These are phyloP conservation scores for Fusarium verrucosum DNA, from an alignment of 2,329 filamentous ascomycete species.

Conservation along the genomic window DNA sequence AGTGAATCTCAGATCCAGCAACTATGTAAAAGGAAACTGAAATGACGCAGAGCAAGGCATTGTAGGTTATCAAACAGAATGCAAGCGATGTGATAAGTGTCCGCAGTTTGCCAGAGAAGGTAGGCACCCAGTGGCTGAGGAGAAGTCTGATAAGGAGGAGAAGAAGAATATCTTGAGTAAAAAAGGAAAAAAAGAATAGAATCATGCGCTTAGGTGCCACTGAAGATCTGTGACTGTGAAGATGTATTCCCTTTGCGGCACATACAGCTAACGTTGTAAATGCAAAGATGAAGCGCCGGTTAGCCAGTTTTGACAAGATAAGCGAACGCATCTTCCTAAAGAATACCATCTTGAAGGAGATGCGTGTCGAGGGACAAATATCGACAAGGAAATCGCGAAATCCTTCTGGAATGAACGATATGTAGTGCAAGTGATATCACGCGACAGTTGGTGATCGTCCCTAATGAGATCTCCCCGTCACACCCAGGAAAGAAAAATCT, in stretches of 20 bases:
- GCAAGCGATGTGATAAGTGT: slow-evolving; percentile 26
- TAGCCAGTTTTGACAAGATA: slow-evolving; percentile 40
- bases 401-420: background rate
- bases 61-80: slow-evolving; percentile 32
- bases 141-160: slow-evolving; percentile 47
- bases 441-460: too few relatives aligned
- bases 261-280: slow-evolving; percentile 44
- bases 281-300: slow-evolving; percentile 46
- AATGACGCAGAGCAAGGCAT: slow-evolving; percentile 38
- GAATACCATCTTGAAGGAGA: slow-evolving; percentile 1
- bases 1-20: slow-evolving; percentile 49
- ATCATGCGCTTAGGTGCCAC: slow-evolving; percentile 44
- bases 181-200: slow-evolving; percentile 49
- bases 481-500: too few relatives aligned
- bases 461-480: too few relatives aligned
- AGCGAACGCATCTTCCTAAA: slow-evolving; percentile 16
- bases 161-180: slow-evolving; percentile 47
- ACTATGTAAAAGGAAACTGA: slow-evolving; percentile 48
- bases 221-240: slow-evolving; percentile 47
- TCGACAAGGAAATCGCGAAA: too few relatives aligned
- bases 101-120: slow-evolving; percentile 15
- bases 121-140: slow-evolving; percentile 41
- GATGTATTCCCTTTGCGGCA: slow-evolving; percentile 46
- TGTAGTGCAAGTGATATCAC: background rate
- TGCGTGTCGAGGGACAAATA: background rate